phyloP scores from a whole-genome alignment of 140 eudicot genomes.

The Cichorium intybus region DNA sequence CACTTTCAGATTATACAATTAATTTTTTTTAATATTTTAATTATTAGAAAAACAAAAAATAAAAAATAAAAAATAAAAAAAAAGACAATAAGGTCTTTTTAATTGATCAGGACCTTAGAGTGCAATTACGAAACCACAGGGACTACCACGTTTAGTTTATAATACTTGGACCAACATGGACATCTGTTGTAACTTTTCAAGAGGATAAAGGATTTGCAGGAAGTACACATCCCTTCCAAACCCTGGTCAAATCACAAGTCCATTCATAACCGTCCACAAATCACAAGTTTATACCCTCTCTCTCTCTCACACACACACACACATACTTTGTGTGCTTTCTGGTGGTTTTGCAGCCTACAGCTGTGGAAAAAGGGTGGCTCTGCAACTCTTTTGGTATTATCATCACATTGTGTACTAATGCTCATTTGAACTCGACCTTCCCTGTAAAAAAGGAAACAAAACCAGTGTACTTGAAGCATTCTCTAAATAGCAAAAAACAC shows the following conservation, averaged over 20 bases:
- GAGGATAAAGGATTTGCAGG: not conserved
- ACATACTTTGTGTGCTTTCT: not conserved
- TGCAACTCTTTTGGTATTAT: not conserved
- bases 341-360: not conserved
- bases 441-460: not conserved
- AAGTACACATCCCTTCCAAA: constrained; percentile 8
- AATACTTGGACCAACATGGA: too few species aligned
- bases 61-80: too few species aligned
- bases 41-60: too few species aligned
- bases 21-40: too few species aligned
- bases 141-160: too few species aligned
- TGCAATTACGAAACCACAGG: too few species aligned
- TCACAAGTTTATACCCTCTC: constrained; percentile 23
- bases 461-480: not conserved
- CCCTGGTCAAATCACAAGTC: constrained; percentile 29
- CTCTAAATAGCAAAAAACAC: constrained; percentile 14
- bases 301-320: constrained; percentile 5
- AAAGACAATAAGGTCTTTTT: too few species aligned
- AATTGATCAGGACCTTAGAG: too few species aligned
- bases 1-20: too few species aligned
- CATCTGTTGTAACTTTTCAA: not conserved
- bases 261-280: too few species aligned
- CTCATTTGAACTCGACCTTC: not conserved
- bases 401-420: not conserved
- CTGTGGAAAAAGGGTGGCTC: not conserved